phyloP scores from a whole-genome alignment of 345 rosid species.

The Ricinus communis region DNA sequence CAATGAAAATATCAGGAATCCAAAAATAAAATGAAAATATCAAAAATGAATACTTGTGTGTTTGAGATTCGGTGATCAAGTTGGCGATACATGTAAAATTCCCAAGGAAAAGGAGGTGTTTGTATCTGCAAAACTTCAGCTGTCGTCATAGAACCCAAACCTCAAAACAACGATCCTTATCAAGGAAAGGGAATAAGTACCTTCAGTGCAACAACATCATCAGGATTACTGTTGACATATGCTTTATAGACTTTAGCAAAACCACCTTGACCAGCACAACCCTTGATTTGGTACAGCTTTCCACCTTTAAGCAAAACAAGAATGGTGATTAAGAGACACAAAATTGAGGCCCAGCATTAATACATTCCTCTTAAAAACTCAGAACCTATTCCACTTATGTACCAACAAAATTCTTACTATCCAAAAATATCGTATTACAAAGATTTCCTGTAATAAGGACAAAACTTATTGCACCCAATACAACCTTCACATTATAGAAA shows the following conservation, averaged over 20 bases:
- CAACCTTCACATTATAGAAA: background rate
- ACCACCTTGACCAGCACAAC: slow-evolving; percentile 94
- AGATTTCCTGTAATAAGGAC: background rate
- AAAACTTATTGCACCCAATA: background rate
- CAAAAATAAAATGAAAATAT: slow-evolving; percentile 16
- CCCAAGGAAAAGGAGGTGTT: slow-evolving; percentile 94
- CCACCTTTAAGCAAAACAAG: slow-evolving; percentile 53
- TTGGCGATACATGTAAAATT: slow-evolving; percentile 91
- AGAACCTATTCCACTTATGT: background rate
- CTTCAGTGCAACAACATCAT: slow-evolving; percentile 85
- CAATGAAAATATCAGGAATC: slow-evolving; percentile 15
- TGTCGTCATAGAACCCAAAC: slow-evolving; percentile 5
- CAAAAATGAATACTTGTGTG: slow-evolving; percentile 48
- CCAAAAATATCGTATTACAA: background rate
- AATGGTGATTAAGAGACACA: slow-evolving; percentile 5
- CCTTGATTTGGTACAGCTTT: slow-evolving; percentile 89
- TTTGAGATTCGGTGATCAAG: slow-evolving; percentile 73
- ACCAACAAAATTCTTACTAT: background rate
- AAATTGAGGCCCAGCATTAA: background rate
- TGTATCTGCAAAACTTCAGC: slow-evolving; percentile 62
- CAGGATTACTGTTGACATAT: slow-evolving; percentile 56
- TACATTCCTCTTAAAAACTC: background rate
- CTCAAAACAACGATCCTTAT: background rate
- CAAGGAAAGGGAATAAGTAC: slow-evolving; percentile 26
- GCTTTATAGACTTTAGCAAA: slow-evolving; percentile 94